phyloP scores from a whole-genome alignment of 1,284 basidiomycete species.

The Vanrija sp. region DNA sequence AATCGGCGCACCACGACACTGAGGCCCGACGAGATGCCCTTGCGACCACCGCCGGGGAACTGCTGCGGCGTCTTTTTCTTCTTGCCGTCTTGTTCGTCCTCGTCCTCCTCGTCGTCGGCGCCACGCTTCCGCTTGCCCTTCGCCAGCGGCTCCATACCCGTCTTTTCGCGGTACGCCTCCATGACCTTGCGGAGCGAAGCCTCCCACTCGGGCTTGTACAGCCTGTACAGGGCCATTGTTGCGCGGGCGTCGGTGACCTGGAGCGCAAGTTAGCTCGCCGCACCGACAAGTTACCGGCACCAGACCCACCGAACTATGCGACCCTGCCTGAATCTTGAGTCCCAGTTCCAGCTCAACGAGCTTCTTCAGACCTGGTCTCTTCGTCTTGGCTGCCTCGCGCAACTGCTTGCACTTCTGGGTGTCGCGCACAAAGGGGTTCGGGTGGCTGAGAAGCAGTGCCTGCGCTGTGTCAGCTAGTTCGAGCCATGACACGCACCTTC shows the following conservation, averaged over 20 bases:
- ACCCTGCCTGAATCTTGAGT: conserved; percentile 77
- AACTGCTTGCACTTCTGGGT: conserved; percentile 63
- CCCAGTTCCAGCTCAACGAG: conserved; percentile 78
- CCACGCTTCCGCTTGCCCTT: conserved; percentile 15
- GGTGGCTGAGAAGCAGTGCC: conserved; percentile 88
- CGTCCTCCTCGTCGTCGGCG: conserved; percentile 33
- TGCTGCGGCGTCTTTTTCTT: conserved; percentile 17
- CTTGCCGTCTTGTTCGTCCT: conserved; percentile 21
- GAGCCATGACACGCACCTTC: conserved; percentile 56
- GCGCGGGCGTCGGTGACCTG: conserved; percentile 90
- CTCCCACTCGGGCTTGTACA: conserved; percentile 87
- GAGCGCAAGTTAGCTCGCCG: neutral
- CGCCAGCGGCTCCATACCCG: conserved; percentile 14
- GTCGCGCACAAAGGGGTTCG: conserved; percentile 71
- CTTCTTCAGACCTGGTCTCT: conserved; percentile 71
- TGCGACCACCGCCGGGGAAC: conserved; percentile 59
- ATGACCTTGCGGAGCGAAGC: conserved; percentile 44
- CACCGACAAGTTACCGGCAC: neutral
- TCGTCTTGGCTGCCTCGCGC: conserved; percentile 56
- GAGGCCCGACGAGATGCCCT: conserved; percentile 67
- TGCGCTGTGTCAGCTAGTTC: conserved; percentile 37
- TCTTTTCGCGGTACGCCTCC: conserved; percentile 41
- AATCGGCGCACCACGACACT: conserved; percentile 57
- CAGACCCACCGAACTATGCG: conserved; percentile 72
- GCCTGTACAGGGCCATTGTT: conserved; percentile 88